A percentile compares a stretch with the other conserved stretches of the same genome.
Conservation (phyloP, 345 rosid genomes). For the Rhodamnia argentea region DNA sequence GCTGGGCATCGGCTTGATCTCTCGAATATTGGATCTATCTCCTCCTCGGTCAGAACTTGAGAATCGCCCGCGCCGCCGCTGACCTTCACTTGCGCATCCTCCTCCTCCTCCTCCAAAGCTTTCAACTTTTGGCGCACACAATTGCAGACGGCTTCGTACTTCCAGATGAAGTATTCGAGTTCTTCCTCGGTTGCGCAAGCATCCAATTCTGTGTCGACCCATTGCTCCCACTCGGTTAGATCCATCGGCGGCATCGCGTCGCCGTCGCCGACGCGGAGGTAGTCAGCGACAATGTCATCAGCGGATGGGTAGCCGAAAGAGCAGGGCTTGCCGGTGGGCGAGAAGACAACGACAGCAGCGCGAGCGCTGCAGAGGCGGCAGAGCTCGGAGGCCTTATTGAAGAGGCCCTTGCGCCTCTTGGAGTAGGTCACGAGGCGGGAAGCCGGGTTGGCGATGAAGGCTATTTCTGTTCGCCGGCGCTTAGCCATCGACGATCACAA, state of each 20-base stretch:
- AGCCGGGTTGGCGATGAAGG: not conserved
- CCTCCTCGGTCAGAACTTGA: not conserved
- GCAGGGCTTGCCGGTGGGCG: not conserved
- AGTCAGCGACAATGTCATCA: not conserved
- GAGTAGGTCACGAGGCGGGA: not conserved
- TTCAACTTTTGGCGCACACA: not conserved
- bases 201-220: not conserved
- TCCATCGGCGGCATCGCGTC: not conserved
- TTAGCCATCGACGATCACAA: not conserved
- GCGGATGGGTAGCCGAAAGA: not conserved
- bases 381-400: not conserved
- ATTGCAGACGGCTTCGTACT: not conserved
- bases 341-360: not conserved
- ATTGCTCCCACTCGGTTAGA: not conserved
- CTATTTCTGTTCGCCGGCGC: not conserved
- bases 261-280: not conserved
- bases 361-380: not conserved
- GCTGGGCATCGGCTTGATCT: not conserved
- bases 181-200: not conserved
- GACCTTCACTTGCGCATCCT: not conserved
- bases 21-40: not conserved
- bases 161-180: not conserved
- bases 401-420: not conserved
- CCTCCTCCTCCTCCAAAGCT: not conserved
- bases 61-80: not conserved